phyloP scores from a whole-genome alignment of 306 rosid species.

The Prunus fruticosa region DNA sequence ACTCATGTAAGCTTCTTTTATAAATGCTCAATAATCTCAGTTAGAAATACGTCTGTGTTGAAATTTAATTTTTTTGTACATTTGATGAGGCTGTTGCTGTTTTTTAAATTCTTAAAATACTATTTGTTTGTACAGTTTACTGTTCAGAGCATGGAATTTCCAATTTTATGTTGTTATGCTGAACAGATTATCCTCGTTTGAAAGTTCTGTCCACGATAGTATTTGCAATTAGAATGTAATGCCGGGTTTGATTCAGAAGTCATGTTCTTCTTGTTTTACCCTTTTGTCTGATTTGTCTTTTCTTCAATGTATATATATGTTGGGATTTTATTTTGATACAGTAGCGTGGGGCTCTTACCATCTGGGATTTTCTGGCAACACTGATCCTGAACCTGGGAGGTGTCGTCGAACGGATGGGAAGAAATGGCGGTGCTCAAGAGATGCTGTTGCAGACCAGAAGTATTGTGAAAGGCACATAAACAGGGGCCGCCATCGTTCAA shows the following conservation, averaged over 20 bases:
- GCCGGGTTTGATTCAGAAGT: constrained; percentile 20
- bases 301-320: background rate
- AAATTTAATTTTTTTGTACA: background rate
- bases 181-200: constrained; percentile 2
- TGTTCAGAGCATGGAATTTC: background rate
- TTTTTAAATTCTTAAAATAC: background rate
- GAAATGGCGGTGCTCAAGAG: constrained; percentile 69
- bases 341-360: constrained; percentile 54
- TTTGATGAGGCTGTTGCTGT: background rate
- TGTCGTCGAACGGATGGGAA: constrained; percentile 63
- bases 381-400: constrained; percentile 62
- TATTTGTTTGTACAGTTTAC: background rate
- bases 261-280: constrained; percentile 7
- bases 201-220: constrained; percentile 9
- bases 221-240: constrained; percentile 5
- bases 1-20: constrained; percentile 37
- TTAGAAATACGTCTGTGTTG: background rate
- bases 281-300: constrained; percentile 13
- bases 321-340: constrained; percentile 1
- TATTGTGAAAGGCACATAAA: constrained; percentile 62
- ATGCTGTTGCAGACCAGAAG: constrained; percentile 56
- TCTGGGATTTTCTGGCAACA: constrained; percentile 42
- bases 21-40: background rate
- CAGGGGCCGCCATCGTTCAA: constrained; percentile 70
- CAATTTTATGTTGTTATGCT: background rate